A percentile compares a stretch with the other conserved stretches of the same genome.
Conservation (phyloP, 176 grass and related monocot species). For the Dactylis glomerata region DNA sequence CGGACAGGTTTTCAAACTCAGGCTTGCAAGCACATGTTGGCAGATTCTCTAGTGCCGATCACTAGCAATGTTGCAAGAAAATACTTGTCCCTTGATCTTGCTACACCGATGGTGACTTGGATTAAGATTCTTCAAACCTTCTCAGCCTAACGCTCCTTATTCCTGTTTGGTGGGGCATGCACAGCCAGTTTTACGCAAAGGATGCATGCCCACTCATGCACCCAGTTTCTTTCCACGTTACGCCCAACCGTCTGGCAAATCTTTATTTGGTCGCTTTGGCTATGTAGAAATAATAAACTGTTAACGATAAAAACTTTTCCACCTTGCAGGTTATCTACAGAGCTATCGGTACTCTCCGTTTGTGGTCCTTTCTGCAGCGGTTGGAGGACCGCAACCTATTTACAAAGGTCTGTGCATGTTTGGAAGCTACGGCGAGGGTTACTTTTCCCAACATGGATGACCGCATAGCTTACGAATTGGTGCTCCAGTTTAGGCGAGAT, state of each 20-base stretch:
- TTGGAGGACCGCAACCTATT: no score
- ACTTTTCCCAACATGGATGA: no score
- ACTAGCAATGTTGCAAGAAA: neutral
- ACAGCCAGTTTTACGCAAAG: neutral
- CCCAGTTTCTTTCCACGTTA: neutral
- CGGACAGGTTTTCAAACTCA: neutral
- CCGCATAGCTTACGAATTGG: no score
- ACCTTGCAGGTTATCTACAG: no score
- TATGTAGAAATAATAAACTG: no score
- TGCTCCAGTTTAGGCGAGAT: no score
- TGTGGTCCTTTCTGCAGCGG: no score
- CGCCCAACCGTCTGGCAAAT: neutral
- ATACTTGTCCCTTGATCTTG: neutral
- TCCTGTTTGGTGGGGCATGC: neutral
- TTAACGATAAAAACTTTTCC: no score
- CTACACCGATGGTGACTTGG: neutral
- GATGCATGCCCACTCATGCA: neutral
- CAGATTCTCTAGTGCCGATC: neutral
- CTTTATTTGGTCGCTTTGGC: no score
- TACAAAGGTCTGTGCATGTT: no score
- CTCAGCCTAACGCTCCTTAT: neutral
- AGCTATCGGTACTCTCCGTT: no score
- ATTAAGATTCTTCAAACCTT: neutral
- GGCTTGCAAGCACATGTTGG: neutral
- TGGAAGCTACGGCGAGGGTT: no score